Conservation (phyloP, 2,329 filamentous ascomycete species). For the Xylariaceae sp. region DNA sequence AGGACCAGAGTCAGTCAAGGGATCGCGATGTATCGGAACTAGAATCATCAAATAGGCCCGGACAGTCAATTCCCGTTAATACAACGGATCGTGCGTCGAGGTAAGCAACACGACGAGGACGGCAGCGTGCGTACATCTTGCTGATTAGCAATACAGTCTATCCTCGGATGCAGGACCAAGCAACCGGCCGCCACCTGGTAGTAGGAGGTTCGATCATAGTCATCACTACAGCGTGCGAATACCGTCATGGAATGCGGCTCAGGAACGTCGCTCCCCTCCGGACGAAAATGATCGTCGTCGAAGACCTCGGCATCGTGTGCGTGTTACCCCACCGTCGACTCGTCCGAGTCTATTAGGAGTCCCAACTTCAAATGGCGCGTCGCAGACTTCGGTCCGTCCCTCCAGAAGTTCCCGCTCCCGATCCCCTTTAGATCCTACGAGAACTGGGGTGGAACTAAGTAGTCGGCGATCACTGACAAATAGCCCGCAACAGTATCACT, state of each 20-base stretch:
- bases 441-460: constrained; percentile 4
- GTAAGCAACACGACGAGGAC: constrained; percentile 6
- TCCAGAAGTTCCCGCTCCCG: constrained; percentile 28
- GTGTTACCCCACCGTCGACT: constrained; percentile 35
- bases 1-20: constrained; percentile 15
- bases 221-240: constrained; percentile 19
- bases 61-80: constrained; percentile 9
- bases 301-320: constrained; percentile 39
- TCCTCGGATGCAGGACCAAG: constrained; percentile 8
- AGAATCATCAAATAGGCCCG: constrained; percentile 21
- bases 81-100: background rate
- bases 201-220: constrained; percentile 30
- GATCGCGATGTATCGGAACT: constrained; percentile 28
- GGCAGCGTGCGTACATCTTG: background rate
- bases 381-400: constrained; percentile 37
- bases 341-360: constrained; percentile 31
- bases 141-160: constrained; percentile 20
- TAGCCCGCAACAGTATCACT: constrained; percentile 29
- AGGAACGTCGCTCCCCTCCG: constrained; percentile 41
- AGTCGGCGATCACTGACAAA: constrained; percentile 27
- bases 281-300: constrained; percentile 41
- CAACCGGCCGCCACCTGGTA: constrained; percentile 5
- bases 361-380: constrained; percentile 24
- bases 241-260: constrained; percentile 26
- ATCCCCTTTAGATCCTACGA: constrained; percentile 17